Base-by-base conservation (phyloP, 257 asterid species). In the Gentiana macrophylla region DNA sequence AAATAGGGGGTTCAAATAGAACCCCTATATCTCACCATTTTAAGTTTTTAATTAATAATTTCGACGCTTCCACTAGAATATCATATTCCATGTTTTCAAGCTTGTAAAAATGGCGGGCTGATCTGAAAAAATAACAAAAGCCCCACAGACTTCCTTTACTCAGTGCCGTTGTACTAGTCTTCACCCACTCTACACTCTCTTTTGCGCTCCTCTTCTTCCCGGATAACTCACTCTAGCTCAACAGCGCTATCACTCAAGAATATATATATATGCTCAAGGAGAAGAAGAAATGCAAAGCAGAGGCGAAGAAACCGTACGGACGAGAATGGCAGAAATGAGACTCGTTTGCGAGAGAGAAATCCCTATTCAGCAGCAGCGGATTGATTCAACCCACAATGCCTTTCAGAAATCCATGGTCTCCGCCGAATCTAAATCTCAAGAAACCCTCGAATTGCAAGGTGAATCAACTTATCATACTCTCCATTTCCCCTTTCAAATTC, bases 371-470 rank as follows among this genome's bases (percentile, higher is more conserved):
- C 86, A 78, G 63, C 82, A 74, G 50, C 71, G 80, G 48, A 49
- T 85, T 46, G 95, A 85, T 37, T 45, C 82, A 37, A 60, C 73
- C 55, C 60, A 45, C 11, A 11, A 37, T 34, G 34, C 53, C 47
- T 68, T 72, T 35, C 67, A 59, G 24, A 63, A 60, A 52, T 65
- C 65, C 12, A 78, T 88, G 61, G 73, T 61, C 44, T 74, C 89
- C 12, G 66, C 74, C 2, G 72, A 71, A 49, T 67, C 76, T 43
- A 59, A 70, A 53, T 76, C 83, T n/a, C 80, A 81, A n/a, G 59
- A 68, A 35, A 79, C 94, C 50, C 69, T 83, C 58, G 81, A 75
- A 72, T 74, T 78, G 53, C 94, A 81, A 80, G 94, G 97, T 48
- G 32, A 49, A 9, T 35, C 6, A 7, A 3, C 13, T 44, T 37